Percentiles rank a stretch among this genome's conserved stretches.
phyloP scores from a whole-genome alignment of 148 eudicot genomes.

The Rhododendron mucronatum region DNA sequence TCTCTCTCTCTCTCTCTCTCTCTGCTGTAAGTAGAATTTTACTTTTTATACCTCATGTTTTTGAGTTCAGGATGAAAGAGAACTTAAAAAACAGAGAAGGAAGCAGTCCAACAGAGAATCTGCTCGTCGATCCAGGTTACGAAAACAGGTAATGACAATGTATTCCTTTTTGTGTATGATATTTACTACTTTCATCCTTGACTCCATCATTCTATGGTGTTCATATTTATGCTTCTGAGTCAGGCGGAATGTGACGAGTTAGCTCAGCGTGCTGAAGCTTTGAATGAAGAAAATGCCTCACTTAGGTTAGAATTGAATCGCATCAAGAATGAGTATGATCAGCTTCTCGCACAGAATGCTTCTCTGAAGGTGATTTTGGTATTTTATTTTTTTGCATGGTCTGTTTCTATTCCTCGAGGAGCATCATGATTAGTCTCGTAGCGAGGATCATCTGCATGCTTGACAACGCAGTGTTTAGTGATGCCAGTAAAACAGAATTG shows the following conservation, averaged over 20 bases:
- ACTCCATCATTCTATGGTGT: background rate
- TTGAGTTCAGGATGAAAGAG: slow-evolving; percentile 77
- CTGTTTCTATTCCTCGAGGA: background rate
- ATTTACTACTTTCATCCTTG: background rate
- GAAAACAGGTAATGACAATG: slow-evolving; percentile 64
- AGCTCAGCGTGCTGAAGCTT: slow-evolving; percentile 76
- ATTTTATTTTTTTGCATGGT: background rate
- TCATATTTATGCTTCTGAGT: slow-evolving; percentile 5
- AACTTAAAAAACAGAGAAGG: slow-evolving; percentile 81
- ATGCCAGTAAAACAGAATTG: background rate
- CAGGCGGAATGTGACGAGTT: slow-evolving; percentile 94
- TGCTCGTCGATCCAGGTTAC: slow-evolving; percentile 90
- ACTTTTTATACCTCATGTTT: background rate
- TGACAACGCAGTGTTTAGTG: background rate
- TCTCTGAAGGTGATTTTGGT: slow-evolving; percentile 59
- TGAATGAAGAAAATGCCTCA: slow-evolving; percentile 74
- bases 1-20: background rate
- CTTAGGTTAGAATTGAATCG: slow-evolving; percentile 73
- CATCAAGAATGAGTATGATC: slow-evolving; percentile 64
- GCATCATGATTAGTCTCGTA: background rate
- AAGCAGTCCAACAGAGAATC: slow-evolving; percentile 95
- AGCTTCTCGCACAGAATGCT: slow-evolving; percentile 62
- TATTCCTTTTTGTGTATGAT: background rate
- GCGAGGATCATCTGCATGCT: background rate
- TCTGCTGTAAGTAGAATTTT: background rate